phyloP scores from a whole-genome alignment of 352 stramenopile species.

The Pythium oligandrum region DNA sequence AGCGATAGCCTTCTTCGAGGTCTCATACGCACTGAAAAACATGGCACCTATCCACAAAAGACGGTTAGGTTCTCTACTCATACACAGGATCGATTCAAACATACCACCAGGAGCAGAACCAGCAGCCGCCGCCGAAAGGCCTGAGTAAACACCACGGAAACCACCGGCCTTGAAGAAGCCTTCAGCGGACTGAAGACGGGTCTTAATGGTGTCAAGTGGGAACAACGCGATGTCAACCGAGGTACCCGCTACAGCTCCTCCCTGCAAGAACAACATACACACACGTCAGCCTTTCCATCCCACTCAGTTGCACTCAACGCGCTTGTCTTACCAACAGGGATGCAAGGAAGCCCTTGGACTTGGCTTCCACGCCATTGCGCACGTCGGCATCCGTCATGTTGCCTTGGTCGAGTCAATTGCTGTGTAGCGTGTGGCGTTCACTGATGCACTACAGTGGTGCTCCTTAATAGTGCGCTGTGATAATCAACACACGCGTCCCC shows the following conservation, averaged over 20 bases:
- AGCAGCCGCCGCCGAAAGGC: conserved; percentile 86
- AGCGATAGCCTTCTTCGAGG: conserved; percentile 75
- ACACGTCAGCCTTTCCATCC: not conserved
- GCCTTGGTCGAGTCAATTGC: not conserved
- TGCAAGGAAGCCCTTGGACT: conserved; percentile 57
- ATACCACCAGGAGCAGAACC: conserved; percentile 89
- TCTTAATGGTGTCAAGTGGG: conserved; percentile 99
- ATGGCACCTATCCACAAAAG: conserved; percentile 46
- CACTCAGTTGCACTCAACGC: not conserved
- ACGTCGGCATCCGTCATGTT: conserved; percentile 20
- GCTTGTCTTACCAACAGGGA: conserved; percentile 9
- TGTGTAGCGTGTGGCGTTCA: too few relatives aligned
- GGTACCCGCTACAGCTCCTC: conserved; percentile 94
- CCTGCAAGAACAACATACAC: conserved; percentile 22
- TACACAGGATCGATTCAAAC: conserved; percentile 1
- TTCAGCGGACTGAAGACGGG: conserved; percentile 93
- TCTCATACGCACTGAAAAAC: conserved; percentile 91
- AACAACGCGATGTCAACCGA: conserved; percentile 98
- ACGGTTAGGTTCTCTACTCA: too few relatives aligned
- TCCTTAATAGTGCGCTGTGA: too few relatives aligned
- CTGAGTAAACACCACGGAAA: conserved; percentile 92
- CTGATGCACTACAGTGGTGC: too few relatives aligned
- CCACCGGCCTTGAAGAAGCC: conserved; percentile 97
- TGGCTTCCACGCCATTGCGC: conserved; percentile 19
- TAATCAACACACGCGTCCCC: too few relatives aligned